Evolutionary conservation across 2,329 filamentous ascomycete genomes (phyloP).

Genomic region (Colletotrichum cordylinicola): DNA sequence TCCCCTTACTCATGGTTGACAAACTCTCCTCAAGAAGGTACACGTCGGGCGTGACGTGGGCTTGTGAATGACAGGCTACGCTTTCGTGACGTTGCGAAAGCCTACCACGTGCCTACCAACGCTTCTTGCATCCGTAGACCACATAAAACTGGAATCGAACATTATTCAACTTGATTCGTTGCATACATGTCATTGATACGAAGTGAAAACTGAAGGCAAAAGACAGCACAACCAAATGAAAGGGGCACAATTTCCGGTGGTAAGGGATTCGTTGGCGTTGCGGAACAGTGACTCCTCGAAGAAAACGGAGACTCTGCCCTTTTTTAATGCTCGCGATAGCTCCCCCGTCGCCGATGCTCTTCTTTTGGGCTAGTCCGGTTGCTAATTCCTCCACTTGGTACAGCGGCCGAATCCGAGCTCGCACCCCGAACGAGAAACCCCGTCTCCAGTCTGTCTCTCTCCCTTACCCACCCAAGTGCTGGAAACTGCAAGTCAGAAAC

Average conservation of each 20-base stretch:
- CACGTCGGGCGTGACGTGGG: not conserved
- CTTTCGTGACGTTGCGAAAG: not conserved
- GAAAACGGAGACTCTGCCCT: not conserved
- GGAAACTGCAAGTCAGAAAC: not conserved
- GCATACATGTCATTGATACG: not conserved
- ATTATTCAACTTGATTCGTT: not conserved
- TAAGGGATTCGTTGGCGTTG: not conserved
- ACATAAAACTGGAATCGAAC: not conserved
- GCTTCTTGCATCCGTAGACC: not conserved
- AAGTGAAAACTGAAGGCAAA: not conserved
- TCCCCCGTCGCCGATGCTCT: not conserved
- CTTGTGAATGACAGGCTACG: not conserved
- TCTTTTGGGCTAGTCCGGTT: not conserved
- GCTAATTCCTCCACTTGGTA: not conserved
- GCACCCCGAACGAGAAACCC: not conserved
- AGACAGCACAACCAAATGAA: not conserved
- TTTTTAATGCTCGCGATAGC: not conserved
- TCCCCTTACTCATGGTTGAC: not conserved
- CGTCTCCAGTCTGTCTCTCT: not conserved
- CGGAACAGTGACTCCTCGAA: not conserved
- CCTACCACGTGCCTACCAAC: not conserved
- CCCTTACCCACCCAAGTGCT: not conserved
- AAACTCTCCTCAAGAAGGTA: not conserved
- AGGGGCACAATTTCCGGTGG: not conserved
- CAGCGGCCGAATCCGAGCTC: not conserved